Evolutionary conservation across 164 flowering plant genomes (phyloP).

Genomic region (Sextonia rubra): DNA sequence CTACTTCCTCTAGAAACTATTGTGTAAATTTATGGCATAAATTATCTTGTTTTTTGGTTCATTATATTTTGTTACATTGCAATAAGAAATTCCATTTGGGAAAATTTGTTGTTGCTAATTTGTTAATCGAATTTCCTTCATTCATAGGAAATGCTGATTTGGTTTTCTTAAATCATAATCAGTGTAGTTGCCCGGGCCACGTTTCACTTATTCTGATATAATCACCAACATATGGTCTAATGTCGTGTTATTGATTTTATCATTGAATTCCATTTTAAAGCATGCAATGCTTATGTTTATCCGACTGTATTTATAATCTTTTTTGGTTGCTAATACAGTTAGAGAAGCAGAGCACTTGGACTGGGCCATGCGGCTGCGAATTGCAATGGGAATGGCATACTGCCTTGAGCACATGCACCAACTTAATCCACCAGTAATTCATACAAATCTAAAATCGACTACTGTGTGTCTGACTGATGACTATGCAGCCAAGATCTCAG

Average conservation of each 20-base stretch:
- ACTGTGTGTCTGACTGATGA: constrained; percentile 66
- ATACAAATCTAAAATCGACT: constrained; percentile 47
- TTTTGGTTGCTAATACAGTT: constrained; percentile 38
- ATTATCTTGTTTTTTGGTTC: no score
- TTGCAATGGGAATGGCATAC: constrained; percentile 75
- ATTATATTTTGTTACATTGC: not conserved
- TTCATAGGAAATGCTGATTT: not conserved
- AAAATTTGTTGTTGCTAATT: not conserved
- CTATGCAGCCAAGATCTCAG: constrained; percentile 75
- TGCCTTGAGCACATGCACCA: constrained; percentile 79
- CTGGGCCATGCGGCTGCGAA: constrained; percentile 60
- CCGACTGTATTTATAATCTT: not conserved
- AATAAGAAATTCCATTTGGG: not conserved
- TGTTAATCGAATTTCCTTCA: not conserved
- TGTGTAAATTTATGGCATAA: not conserved
- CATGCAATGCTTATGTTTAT: not conserved
- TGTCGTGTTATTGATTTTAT: not conserved
- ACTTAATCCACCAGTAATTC: constrained; percentile 49
- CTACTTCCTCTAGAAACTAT: not conserved
- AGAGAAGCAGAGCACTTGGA: constrained; percentile 74
- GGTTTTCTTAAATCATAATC: not conserved
- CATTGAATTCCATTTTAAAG: not conserved
- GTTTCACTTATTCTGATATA: not conserved
- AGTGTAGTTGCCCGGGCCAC: not conserved
- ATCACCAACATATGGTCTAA: not conserved